Percentiles rank a stretch among this genome's conserved stretches.
Conservation (phyloP, 2,329 filamentous ascomycete genomes). For the Venturia effusa region DNA sequence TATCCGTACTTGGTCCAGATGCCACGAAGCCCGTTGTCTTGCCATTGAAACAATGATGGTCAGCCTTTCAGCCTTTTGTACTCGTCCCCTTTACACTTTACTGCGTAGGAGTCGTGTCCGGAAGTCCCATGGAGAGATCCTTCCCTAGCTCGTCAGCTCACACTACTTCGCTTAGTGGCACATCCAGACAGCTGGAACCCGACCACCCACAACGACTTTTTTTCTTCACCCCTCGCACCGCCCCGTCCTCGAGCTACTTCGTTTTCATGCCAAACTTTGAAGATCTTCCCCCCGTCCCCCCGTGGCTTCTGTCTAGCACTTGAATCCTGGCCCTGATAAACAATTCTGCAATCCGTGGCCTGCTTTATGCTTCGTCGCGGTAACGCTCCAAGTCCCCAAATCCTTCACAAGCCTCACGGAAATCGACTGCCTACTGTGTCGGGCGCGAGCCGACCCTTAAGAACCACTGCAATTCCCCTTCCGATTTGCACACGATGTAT, state of each 20-base stretch:
- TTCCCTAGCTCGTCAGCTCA: background rate
- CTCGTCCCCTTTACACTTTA: too few species aligned
- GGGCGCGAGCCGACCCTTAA: background rate
- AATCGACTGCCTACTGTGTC: background rate
- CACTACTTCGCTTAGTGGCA: background rate
- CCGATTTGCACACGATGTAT: background rate
- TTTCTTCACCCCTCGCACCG: background rate
- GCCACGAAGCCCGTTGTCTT: too few species aligned
- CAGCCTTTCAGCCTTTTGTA: too few species aligned
- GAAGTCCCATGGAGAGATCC: background rate
- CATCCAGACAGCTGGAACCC: background rate
- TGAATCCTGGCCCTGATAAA: background rate
- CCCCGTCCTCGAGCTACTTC: background rate
- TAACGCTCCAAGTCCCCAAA: background rate
- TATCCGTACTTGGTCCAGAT: too few species aligned
- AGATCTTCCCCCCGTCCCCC: background rate
- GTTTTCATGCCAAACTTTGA: background rate
- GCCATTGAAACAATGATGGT: too few species aligned
- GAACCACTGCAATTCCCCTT: background rate
- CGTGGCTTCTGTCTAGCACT: background rate
- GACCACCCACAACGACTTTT: background rate
- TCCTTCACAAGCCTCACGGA: background rate
- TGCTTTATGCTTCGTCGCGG: background rate
- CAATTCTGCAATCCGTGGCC: background rate
- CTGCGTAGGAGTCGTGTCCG: too few species aligned